Evolutionary conservation across 106 monocot genomes (phyloP), one percentile per base, ranked within the genome.

Genomic region (Allium cepa): DNA sequence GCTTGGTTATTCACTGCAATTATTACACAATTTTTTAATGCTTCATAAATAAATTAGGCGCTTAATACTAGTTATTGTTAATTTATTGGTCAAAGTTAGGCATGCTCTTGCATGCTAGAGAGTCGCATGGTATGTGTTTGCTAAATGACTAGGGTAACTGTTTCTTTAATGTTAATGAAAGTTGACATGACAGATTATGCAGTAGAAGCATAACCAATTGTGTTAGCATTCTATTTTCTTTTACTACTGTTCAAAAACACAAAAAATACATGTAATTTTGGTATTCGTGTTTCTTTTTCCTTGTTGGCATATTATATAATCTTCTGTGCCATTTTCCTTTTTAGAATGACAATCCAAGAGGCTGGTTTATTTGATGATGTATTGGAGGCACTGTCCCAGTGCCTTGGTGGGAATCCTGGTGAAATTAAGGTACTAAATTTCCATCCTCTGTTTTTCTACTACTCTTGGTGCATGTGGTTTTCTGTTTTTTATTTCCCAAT

Each of bases 311-410:
- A 36, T 36, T 36, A 36, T 36, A 36, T 36, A 36, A 36, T 36
- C 36, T 0, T 36, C 36, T 36, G 36, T 36, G 5, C 53, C 50
- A 49, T 51, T 69, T 62, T 12, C 51, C 59, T 48, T 71, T 69
- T 27, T 78, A 95, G 95, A 79, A 84, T 85, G 83, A 81, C 83
- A 15, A 83, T 91, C 11, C 72, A 86, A 76, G 79, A 88, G 76
- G 71, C 57, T 73, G 95, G 95, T n/a, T 66, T 78, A 12, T 77
- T 85, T 79, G 95, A 91, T 67, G 45, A 26, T 49, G 79, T 81
- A 53, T 73, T 95, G 22, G 79, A 85, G 59, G 75, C 76, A 61
- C 77, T 95, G 64, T 69, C 79, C 66, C 67, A 74, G 50, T 77
- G 73, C 64, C 71, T 95, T 68, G 88, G 79, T 12, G 85, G 81